These are phyloP conservation scores for Monsonia emarginata DNA, from an alignment of 441 rosid species.

Conservation along the genomic window DNA sequence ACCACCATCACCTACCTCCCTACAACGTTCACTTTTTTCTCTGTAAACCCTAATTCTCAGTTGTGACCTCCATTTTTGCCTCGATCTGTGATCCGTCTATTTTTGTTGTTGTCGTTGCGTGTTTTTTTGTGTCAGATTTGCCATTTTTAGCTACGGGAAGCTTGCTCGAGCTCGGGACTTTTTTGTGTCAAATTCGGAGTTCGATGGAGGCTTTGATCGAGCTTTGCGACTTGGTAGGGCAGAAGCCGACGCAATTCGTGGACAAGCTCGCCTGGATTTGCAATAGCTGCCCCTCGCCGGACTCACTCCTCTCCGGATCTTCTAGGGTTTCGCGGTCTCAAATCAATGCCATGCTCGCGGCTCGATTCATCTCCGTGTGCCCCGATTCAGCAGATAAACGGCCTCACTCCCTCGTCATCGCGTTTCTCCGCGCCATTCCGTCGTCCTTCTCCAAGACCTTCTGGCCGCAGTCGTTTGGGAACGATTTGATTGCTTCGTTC, in stretches of 20 bases:
- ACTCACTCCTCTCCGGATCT: conserved; percentile 42
- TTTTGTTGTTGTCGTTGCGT: no score
- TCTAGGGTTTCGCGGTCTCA: conserved; percentile 72
- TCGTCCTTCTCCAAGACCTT: conserved; percentile 53
- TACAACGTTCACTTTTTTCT: no score
- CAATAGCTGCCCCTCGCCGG: conserved; percentile 77
- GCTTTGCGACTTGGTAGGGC: conserved; percentile 69
- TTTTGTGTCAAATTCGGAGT: neutral
- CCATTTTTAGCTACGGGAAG: no score
- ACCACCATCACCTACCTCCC: no score
- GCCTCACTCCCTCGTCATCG: conserved; percentile 51
- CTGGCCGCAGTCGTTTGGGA: conserved; percentile 75
- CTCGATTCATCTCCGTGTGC: conserved; percentile 59
- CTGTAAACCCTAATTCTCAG: no score
- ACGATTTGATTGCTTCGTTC: conserved; percentile 45
- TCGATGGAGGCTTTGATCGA: conserved; percentile 67
- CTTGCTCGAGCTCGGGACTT: no score
- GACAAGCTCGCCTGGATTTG: conserved; percentile 84
- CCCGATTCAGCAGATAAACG: conserved; percentile 37
- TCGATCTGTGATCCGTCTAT: no score
- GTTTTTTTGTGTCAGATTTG: no score
- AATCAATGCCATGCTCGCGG: conserved; percentile 73
- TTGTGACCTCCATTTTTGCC: no score
- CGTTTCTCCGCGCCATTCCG: conserved; percentile 59
- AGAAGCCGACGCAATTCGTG: conserved; percentile 56